Conservation (phyloP, 2,329 filamentous ascomycete genomes). For the Triangularia verruculosa region DNA sequence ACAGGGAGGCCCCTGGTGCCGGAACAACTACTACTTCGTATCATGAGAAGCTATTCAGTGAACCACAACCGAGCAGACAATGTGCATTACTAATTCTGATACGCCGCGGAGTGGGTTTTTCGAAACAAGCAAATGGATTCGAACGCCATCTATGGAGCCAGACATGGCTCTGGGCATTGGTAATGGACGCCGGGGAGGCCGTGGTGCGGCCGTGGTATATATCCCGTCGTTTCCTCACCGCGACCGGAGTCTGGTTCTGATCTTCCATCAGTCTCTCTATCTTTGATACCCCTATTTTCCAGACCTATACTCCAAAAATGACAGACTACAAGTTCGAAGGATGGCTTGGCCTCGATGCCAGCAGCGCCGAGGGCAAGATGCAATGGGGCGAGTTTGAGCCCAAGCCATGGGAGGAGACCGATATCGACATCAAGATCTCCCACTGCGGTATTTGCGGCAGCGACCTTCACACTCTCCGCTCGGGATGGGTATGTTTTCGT, state of each 20-base stretch:
- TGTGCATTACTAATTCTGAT: background rate
- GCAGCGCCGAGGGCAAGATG: constrained; percentile 50
- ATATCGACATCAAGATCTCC: constrained; percentile 63
- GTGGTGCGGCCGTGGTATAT: background rate
- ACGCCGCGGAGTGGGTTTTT: background rate
- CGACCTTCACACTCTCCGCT: constrained; percentile 57
- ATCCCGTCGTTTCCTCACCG: background rate
- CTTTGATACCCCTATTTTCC: background rate
- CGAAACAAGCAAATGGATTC: background rate
- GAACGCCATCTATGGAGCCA: background rate
- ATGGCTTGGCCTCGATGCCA: constrained; percentile 45
- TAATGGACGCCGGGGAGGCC: background rate
- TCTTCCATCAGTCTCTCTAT: background rate
- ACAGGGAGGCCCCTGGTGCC: background rate
- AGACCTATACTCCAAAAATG: constrained; percentile 17
- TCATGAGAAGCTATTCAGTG: background rate
- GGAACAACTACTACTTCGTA: background rate
- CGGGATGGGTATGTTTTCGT: constrained; percentile 44
- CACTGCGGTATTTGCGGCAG: constrained; percentile 66
- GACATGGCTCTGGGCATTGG: background rate
- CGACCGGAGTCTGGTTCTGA: background rate
- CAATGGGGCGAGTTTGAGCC: constrained; percentile 56
- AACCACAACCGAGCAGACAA: background rate
- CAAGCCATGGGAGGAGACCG: constrained; percentile 64
- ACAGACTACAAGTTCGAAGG: constrained; percentile 49